A percentile compares a stretch with the other conserved stretches of the same genome.
phyloP scores from a whole-genome alignment of 371 early-diverging fungal species.

The Rhizopus delemar region DNA sequence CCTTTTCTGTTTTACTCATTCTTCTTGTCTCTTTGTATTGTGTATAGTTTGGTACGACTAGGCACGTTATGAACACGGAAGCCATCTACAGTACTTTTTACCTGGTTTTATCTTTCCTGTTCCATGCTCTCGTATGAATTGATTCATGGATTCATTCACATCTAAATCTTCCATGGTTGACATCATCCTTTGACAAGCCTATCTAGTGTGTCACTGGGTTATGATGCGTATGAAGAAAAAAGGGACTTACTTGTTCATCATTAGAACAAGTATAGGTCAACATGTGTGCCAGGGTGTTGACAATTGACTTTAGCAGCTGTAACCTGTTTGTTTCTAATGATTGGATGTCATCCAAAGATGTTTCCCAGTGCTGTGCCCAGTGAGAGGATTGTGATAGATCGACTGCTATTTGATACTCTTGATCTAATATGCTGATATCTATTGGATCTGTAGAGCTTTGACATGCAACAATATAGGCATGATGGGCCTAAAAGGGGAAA shows the following conservation, averaged over 20 bases:
- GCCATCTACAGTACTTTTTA: no score
- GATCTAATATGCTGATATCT: constrained; percentile 6
- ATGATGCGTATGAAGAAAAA: no score
- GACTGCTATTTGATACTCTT: constrained; percentile 9
- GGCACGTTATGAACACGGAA: no score
- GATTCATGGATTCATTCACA: no score
- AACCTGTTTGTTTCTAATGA: constrained; percentile 10
- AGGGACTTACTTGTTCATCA: constrained; percentile 11
- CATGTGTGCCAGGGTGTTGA: constrained; percentile 8
- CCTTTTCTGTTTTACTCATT: no score
- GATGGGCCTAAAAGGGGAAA: constrained; percentile 2
- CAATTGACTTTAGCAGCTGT: constrained; percentile 11
- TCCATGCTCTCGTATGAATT: no score
- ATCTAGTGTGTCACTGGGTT: not conserved
- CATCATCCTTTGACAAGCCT: constrained; percentile 7
- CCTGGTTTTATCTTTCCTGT: no score
- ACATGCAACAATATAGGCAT: constrained; percentile 9
- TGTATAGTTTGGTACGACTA: no score
- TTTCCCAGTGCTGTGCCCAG: constrained; percentile 17
- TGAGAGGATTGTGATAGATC: not conserved
- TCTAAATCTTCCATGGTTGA: no score
- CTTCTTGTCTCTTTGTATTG: no score
- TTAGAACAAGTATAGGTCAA: not conserved
- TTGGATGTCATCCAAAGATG: constrained; percentile 14
- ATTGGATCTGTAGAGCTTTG: constrained; percentile 2